Percentiles rank a stretch among this genome's conserved stretches.
Conservation (phyloP, 1,284 basidiomycete genomes). For the Melampsora americana region DNA sequence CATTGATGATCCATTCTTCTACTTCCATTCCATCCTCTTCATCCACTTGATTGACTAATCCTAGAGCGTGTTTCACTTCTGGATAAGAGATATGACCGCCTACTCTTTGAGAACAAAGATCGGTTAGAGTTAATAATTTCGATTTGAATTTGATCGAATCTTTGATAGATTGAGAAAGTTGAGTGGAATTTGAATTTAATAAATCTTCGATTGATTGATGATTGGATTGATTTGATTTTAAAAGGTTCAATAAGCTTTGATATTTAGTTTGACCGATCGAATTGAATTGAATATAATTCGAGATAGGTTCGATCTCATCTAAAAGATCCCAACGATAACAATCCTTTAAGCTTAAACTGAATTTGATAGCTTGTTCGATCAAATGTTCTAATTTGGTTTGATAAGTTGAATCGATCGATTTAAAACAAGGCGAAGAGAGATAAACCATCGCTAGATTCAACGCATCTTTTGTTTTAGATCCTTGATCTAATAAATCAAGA, state of each 20-base stretch:
- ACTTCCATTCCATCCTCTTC: constrained; percentile 44
- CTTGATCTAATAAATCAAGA: constrained; percentile 19
- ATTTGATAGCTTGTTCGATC: constrained; percentile 13
- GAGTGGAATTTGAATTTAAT: constrained; percentile 14
- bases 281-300: constrained; percentile 22
- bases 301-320: constrained; percentile 28
- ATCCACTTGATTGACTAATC: constrained; percentile 17
- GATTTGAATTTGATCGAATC: constrained; percentile 31
- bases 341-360: constrained; percentile 20
- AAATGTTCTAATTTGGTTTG: constrained; percentile 15
- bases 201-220: constrained; percentile 23
- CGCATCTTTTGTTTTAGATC: constrained; percentile 27
- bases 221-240: constrained; percentile 22
- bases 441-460: constrained; percentile 36
- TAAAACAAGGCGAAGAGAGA: constrained; percentile 26
- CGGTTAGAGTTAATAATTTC: constrained; percentile 36
- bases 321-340: constrained; percentile 42
- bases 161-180: constrained; percentile 9
- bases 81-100: constrained; percentile 39
- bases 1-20: constrained; percentile 44
- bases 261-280: constrained; percentile 16
- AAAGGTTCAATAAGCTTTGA: constrained; percentile 11
- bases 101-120: constrained; percentile 26
- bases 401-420: neutral
- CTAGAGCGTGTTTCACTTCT: constrained; percentile 29